Base-by-base conservation (phyloP, 2,329 filamentous ascomycete genomes). In the Sporothrix pseudoabietina region DNA sequence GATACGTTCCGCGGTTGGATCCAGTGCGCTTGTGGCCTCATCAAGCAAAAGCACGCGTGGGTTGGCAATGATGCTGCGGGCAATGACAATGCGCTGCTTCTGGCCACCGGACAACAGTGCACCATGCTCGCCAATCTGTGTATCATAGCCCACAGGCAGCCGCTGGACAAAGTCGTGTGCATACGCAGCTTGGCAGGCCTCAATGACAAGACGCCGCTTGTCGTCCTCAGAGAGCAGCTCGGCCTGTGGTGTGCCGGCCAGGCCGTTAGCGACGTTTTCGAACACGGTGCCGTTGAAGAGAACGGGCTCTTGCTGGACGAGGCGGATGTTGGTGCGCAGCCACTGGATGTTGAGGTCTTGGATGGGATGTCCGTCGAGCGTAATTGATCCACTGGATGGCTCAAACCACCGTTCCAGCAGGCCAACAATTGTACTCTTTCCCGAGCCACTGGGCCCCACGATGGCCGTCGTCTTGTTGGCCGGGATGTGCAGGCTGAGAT, bases 361-460 rank as follows among this genome's bases (percentile, higher is more conserved):
- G 35, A 80, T 71, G 6, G 72, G 75, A 4, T 75, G 72, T 4
- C 78, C 78, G 4, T 77, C 78, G 6, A 76, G 71, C 1, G 75
- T 74, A 22, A 80, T 77, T 16, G 39, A 12, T 19, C 69, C 69
- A 26, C 19, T 16, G 3, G 52, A 41, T 22, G 54, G 83, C n/a
- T 89, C 87, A 78, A 94, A 94, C 89, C 90, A 94, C 61, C 91
- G 83, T 78, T 93, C 89, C 4, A 93, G 81, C 1, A 94, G 81
- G 0, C 89, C 89, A 0, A 93, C 88, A 39, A 93, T 88, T 0
- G 93, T 97, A 69, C 91, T 94, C 81, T 97, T 97, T 3, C 93
- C 93, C 4, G 91, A 94, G 0, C 92, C 90, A 0, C 93, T 96
- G 12, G 93, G 89, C 1, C 93, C 93, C 12, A 94, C 91, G 22